phyloP scores from a whole-genome alignment of 148 eudicot species.

The Rhododendron griersonianum region DNA sequence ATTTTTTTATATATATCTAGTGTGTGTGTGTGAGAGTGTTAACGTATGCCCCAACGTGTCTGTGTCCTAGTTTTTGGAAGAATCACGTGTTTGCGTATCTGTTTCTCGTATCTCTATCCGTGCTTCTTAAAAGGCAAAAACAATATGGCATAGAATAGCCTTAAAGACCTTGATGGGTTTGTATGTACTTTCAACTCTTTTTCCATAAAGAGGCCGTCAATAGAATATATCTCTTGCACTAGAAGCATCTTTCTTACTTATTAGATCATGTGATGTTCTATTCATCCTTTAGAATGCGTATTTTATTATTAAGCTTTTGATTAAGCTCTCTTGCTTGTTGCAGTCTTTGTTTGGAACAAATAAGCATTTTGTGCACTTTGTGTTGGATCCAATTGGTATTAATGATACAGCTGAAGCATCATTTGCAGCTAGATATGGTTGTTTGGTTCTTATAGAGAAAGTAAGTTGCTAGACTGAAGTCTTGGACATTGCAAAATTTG shows the following conservation, averaged over 20 bases:
- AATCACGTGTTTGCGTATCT: no score
- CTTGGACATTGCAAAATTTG: neutral
- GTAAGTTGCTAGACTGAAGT: slow-evolving; percentile 20
- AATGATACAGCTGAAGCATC: slow-evolving; percentile 34
- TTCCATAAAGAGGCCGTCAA: neutral
- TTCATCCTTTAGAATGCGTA: neutral
- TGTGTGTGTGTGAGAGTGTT: no score
- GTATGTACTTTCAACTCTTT: neutral
- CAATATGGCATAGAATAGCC: neutral
- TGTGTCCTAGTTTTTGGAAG: no score
- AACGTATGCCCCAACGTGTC: no score
- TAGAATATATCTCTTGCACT: neutral
- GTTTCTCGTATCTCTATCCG: no score
- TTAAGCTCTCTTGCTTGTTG: slow-evolving; percentile 5
- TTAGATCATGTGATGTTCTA: neutral
- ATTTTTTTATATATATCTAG: no score
- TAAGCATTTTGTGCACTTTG: slow-evolving; percentile 45
- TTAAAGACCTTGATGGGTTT: neutral
- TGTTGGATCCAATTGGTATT: slow-evolving; percentile 39
- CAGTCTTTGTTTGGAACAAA: slow-evolving; percentile 36
- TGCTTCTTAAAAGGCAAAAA: neutral
- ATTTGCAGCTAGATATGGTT: slow-evolving; percentile 52
- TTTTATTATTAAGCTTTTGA: neutral
- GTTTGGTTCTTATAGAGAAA: slow-evolving; percentile 43
- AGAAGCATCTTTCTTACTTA: neutral